Conservation (phyloP, 208 protist genomes). For the Trypanosoma avium region DNA sequence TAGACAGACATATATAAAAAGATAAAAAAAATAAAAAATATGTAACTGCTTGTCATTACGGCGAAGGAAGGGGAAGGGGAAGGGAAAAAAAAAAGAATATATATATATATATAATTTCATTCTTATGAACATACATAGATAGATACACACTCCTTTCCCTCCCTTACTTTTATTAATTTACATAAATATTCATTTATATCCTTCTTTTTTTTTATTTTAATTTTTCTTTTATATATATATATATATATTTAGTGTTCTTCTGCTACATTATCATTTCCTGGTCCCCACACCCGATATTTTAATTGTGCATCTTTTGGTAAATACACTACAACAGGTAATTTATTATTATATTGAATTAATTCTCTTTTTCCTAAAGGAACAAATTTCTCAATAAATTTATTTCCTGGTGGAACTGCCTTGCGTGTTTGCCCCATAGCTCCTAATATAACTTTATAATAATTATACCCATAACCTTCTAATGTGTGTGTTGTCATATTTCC, state of each 20-base stretch:
- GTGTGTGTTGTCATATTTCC: constrained; percentile 18
- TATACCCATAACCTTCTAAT: constrained; percentile 20
- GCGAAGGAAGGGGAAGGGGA: not conserved
- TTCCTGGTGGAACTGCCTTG: constrained; percentile 11
- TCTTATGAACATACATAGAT: constrained; percentile 5
- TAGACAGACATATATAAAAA: constrained; percentile 2
- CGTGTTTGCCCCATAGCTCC: constrained; percentile 7
- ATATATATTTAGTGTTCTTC: constrained; percentile 17
- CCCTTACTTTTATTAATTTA: no score
- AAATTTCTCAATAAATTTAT: constrained; percentile 30
- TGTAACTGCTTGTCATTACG: no score
- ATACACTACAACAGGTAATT: constrained; percentile 64
- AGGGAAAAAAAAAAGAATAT: not conserved
- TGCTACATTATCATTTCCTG: constrained; percentile 29
- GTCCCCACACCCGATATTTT: constrained; percentile 61
- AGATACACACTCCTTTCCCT: no score
- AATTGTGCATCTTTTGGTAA: constrained; percentile 57
- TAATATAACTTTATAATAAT: constrained; percentile 54
- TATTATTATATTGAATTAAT: constrained; percentile 50
- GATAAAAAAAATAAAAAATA: constrained; percentile 7
- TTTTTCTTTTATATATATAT: constrained; percentile 6
- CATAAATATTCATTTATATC: not conserved
- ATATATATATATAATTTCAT: constrained; percentile 3
- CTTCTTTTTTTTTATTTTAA: not conserved
- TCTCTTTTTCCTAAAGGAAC: constrained; percentile 38